These are phyloP conservation scores for Hypoxylon rubiginosum DNA, from an alignment of 2,329 filamentous ascomycete species.

Conservation along the genomic window DNA sequence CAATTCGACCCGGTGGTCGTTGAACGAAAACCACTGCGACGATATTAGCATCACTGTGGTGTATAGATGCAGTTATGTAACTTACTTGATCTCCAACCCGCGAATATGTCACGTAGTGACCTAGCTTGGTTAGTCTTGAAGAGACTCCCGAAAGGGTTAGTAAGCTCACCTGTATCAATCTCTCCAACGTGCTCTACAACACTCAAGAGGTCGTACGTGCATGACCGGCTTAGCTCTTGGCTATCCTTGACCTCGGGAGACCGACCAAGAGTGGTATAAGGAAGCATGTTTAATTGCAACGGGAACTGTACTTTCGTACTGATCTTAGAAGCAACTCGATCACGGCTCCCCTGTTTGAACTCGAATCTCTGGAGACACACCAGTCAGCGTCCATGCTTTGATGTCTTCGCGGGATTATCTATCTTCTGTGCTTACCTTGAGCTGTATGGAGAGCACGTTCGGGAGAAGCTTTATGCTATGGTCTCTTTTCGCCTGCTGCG, in stretches of 20 bases:
- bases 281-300: conserved; percentile 87
- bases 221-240: conserved; percentile 72
- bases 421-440: conserved; percentile 75
- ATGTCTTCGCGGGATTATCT: background rate
- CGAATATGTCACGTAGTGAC: conserved; percentile 93
- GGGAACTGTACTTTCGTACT: conserved; percentile 89
- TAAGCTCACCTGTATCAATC: conserved; percentile 77
- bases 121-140: conserved; percentile 43
- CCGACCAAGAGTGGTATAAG: conserved; percentile 81
- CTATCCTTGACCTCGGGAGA: conserved; percentile 63
- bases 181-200: conserved; percentile 95
- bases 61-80: conserved; percentile 13
- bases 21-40: conserved; percentile 90
- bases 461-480: conserved; percentile 87
- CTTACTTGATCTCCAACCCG: conserved; percentile 79
- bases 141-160: background rate
- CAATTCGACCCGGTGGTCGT: conserved; percentile 91
- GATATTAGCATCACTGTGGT: conserved; percentile 20
- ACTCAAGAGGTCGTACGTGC: conserved; percentile 87
- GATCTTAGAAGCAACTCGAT: conserved; percentile 84
- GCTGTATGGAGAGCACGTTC: conserved; percentile 89
- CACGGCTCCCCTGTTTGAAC: conserved; percentile 74
- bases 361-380: conserved; percentile 71
- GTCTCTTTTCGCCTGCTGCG: conserved; percentile 85
- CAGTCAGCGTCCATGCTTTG: background rate